phyloP scores from a whole-genome alignment of 192 early-diverging fungal species.

The Umbelopsis ramanniana region DNA sequence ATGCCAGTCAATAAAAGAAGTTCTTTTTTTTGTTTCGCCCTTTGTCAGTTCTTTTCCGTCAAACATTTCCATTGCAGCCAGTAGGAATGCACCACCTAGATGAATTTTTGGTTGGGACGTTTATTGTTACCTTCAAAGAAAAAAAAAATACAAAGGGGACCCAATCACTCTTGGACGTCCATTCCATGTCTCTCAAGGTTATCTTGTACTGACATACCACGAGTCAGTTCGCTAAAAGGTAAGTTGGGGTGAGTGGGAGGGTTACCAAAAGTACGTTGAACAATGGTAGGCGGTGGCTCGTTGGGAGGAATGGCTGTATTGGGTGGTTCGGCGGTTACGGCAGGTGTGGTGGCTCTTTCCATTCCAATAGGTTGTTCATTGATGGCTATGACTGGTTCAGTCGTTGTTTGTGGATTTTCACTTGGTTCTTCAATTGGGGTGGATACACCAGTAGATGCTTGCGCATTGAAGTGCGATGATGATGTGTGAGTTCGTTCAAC shows the following conservation, averaged over 20 bases:
- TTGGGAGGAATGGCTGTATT: background rate
- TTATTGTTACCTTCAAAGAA: background rate
- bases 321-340: constrained; percentile 2
- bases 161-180: background rate
- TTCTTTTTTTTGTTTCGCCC: background rate
- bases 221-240: background rate
- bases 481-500: constrained; percentile 49
- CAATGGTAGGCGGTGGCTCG: background rate
- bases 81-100: background rate
- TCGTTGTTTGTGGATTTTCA: background rate
- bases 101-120: no score
- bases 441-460: background rate
- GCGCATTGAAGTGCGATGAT: constrained; percentile 8
- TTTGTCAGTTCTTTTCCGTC: no score
- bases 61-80: background rate
- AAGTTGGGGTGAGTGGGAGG: background rate
- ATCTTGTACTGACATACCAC: background rate
- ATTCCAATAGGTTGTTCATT: constrained; percentile 4
- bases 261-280: background rate
- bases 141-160: background rate
- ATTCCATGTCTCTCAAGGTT: background rate
- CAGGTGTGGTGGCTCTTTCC: constrained; percentile 3
- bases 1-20: background rate
- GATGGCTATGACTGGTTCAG: constrained; percentile 9
- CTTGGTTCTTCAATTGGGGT: constrained; percentile 7